phyloP scores from a whole-genome alignment of 495 filamentous ascomycete genomes.

The Hyaloscypha finlandica region DNA sequence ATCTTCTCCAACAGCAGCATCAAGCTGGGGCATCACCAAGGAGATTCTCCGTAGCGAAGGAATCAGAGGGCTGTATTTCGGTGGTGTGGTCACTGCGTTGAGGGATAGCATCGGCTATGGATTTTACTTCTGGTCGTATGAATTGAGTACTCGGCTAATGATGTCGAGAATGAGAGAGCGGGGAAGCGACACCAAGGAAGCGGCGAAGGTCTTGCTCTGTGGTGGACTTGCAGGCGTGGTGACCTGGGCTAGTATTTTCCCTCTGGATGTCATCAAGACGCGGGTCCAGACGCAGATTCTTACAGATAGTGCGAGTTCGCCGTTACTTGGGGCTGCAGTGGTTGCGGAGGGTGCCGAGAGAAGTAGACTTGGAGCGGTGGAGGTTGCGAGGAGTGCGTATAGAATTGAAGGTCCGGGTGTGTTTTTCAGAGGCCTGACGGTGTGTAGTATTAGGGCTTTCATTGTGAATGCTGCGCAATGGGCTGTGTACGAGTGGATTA shows the following conservation, averaged over 20 bases:
- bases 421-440: constrained; percentile 76
- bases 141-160: constrained; percentile 63
- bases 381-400: constrained; percentile 65
- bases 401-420: constrained; percentile 59
- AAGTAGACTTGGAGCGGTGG: constrained; percentile 54
- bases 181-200: constrained; percentile 42
- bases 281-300: constrained; percentile 68
- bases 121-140: constrained; percentile 92
- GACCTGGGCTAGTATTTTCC: constrained; percentile 86
- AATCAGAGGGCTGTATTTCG: constrained; percentile 71
- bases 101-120: constrained; percentile 87
- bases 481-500: constrained; percentile 84
- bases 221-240: constrained; percentile 83
- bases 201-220: constrained; percentile 70
- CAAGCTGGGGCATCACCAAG: constrained; percentile 60
- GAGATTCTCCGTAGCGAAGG: constrained; percentile 63
- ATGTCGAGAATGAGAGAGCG: constrained; percentile 29
- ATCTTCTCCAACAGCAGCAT: constrained; percentile 34
- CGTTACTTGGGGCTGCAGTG: constrained; percentile 38
- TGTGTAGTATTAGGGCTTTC: constrained; percentile 83
- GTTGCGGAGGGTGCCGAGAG: constrained; percentile 22
- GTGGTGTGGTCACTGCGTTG: constrained; percentile 75
- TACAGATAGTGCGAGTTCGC: constrained; percentile 5
- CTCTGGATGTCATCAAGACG: constrained; percentile 88
- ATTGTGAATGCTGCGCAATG: constrained; percentile 83